Evolutionary conservation across 768 basidiomycete species (phyloP).

Genomic region (Phlebiopsis flavidoalba): DNA sequence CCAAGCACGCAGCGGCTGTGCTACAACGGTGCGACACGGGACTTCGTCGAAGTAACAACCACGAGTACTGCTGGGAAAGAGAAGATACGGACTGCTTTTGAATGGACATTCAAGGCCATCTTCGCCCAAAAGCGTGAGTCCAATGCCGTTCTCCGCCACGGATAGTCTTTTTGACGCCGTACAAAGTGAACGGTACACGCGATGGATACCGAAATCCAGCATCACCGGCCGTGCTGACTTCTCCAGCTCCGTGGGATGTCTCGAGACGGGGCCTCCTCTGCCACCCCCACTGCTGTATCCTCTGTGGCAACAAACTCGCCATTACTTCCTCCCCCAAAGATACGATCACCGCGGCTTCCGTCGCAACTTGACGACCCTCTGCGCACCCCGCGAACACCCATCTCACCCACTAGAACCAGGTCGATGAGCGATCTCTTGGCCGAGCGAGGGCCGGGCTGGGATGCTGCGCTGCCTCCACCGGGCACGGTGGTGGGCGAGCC

Average conservation of each 20-base stretch:
- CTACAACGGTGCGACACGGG: constrained; percentile 65
- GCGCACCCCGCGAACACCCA: constrained; percentile 25
- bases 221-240: constrained; percentile 54
- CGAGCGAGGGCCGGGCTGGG: constrained; percentile 29
- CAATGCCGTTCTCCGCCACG: not conserved
- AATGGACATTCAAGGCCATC: constrained; percentile 48
- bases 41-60: constrained; percentile 67
- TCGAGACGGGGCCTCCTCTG: constrained; percentile 40
- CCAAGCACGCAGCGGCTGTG: constrained; percentile 43
- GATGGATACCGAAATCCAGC: constrained; percentile 62
- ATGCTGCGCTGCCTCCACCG: not conserved
- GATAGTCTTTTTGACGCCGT: not conserved
- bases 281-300: constrained; percentile 46
- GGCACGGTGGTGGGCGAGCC: constrained; percentile 8
- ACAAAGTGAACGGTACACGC: constrained; percentile 8
- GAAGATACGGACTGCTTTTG: constrained; percentile 72
- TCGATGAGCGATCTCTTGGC: constrained; percentile 51
- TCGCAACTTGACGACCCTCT: constrained; percentile 32
- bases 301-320: constrained; percentile 14
- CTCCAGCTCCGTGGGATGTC: constrained; percentile 52
- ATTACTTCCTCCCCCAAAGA: constrained; percentile 17
- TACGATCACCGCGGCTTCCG: constrained; percentile 23
- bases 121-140: constrained; percentile 36
- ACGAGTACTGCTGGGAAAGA: constrained; percentile 51
- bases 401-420: constrained; percentile 50